A percentile compares a stretch with the other conserved stretches of the same genome.
These are phyloP conservation scores for Cercospora zeae-maydis DNA, from an alignment of 2,329 filamentous ascomycete species.

Conservation along the genomic window DNA sequence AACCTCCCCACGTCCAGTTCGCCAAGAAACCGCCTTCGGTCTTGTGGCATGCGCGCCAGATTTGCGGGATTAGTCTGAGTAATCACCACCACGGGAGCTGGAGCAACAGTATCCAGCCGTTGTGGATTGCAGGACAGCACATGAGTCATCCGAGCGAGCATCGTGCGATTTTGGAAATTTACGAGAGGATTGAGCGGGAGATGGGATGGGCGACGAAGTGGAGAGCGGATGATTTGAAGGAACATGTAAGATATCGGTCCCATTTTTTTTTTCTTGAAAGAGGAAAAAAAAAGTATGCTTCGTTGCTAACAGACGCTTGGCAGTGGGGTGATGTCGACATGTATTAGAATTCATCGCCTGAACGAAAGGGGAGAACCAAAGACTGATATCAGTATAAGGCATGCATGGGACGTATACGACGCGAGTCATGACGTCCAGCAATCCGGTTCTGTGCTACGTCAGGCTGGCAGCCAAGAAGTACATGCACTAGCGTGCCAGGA, in stretches of 20 bases:
- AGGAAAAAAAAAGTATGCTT: too few species aligned
- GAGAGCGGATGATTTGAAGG: constrained; percentile 51
- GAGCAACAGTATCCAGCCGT: constrained; percentile 47
- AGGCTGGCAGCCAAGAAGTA: constrained; percentile 1
- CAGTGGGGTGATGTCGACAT: too few species aligned
- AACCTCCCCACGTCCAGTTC: constrained; percentile 39
- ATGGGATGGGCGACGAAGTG: constrained; percentile 54
- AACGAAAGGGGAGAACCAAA: too few species aligned
- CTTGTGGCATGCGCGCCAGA: constrained; percentile 49
- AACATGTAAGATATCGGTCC: constrained; percentile 32
- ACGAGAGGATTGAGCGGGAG: constrained; percentile 51
- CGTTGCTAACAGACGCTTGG: too few species aligned
- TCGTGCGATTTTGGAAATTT: constrained; percentile 46
- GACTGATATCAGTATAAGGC: too few species aligned
- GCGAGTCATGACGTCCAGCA: not conserved
- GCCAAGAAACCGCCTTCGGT: constrained; percentile 39
- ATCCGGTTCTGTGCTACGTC: not conserved
- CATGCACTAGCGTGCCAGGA: not conserved
- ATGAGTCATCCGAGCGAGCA: constrained; percentile 47
- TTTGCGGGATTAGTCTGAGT: constrained; percentile 46
- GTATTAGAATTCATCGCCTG: too few species aligned
- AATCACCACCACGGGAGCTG: constrained; percentile 47
- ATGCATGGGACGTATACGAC: not conserved
- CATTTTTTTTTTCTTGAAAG: too few species aligned
- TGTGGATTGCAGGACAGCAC: constrained; percentile 48